Percentiles rank a stretch among this genome's conserved stretches.
phyloP scores from a whole-genome alignment of 1,139 yeast species.

The Debaryomyces subglobosus region DNA sequence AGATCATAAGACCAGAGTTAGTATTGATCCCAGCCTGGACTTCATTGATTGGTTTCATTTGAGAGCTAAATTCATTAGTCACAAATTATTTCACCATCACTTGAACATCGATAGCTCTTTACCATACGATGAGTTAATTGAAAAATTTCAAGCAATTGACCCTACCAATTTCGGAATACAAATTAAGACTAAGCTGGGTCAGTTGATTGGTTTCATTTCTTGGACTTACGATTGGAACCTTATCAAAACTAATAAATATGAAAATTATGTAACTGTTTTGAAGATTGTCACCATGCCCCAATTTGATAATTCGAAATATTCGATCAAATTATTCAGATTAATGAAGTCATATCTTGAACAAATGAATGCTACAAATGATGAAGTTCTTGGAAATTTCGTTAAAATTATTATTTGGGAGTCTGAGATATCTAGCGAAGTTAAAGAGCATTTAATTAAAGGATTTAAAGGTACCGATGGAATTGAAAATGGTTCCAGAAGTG shows the following conservation, averaged over 20 bases:
- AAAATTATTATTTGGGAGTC: conserved; percentile 42
- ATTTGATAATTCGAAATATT: conserved; percentile 20
- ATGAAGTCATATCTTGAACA: conserved; percentile 22
- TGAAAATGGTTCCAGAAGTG: conserved; percentile 43
- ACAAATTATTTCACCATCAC: conserved; percentile 28
- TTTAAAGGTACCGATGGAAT: conserved; percentile 23
- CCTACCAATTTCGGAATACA: conserved; percentile 39
- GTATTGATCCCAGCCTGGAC: conserved; percentile 33
- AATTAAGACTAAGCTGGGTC: conserved; percentile 18
- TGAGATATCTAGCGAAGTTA: conserved; percentile 25
- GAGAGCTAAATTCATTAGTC: conserved; percentile 41
- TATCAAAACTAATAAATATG: conserved; percentile 11
- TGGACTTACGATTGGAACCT: conserved; percentile 48
- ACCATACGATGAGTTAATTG: conserved; percentile 28
- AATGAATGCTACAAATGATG: conserved; percentile 16
- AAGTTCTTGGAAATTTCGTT: conserved; percentile 17
- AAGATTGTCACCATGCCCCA: conserved; percentile 28
- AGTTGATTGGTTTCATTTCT: conserved; percentile 33
- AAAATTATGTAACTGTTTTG: conserved; percentile 33
- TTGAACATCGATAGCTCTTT: conserved; percentile 24
- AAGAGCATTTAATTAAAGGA: conserved; percentile 18
- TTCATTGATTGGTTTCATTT: conserved; percentile 50
- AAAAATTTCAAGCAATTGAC: conserved; percentile 22
- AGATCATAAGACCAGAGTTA: conserved; percentile 35
- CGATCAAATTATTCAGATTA: conserved; percentile 28